Percentiles rank a stretch among this genome's conserved stretches.
Evolutionary conservation across 2,329 filamentous ascomycete genomes (phyloP).

Genomic region (Phyllosticta capitalensis): DNA sequence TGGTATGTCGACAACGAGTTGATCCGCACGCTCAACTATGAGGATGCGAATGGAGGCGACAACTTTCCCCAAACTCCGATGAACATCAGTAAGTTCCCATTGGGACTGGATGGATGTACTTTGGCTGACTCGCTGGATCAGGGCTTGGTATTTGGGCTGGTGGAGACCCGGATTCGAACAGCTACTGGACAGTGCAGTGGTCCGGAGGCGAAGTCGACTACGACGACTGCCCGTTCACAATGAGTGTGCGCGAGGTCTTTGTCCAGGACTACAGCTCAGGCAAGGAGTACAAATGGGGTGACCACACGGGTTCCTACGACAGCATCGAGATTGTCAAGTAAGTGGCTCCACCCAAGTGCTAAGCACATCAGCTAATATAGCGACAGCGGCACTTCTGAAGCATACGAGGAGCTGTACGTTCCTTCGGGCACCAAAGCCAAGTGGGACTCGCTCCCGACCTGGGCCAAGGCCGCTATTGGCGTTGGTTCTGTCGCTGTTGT

Average conservation of each 20-base stretch:
- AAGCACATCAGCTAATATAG: not conserved
- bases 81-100: constrained; percentile 38
- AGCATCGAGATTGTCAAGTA: constrained; percentile 41
- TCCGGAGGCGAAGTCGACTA: constrained; percentile 62
- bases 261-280: constrained; percentile 47
- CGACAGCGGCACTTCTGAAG: constrained; percentile 25
- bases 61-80: constrained; percentile 66
- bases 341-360: constrained; percentile 12
- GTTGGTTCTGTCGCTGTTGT: constrained; percentile 18
- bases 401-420: constrained; percentile 25
- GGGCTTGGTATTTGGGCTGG: constrained; percentile 61
- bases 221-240: constrained; percentile 56
- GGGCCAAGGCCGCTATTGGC: constrained; percentile 25
- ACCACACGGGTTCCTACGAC: constrained; percentile 51
- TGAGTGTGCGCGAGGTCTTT: constrained; percentile 58
- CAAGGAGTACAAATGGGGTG: constrained; percentile 56
- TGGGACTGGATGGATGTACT: not conserved
- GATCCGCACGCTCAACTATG: constrained; percentile 53
- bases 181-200: constrained; percentile 37
- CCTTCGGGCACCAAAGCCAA: constrained; percentile 27
- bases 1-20: constrained; percentile 56
- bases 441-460: constrained; percentile 24
- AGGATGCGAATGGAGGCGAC: constrained; percentile 47
- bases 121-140: not conserved
- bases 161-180: constrained; percentile 39